Evolutionary conservation across 2,329 filamentous ascomycete species (phyloP).

Genomic region (Colletotrichum musae): DNA sequence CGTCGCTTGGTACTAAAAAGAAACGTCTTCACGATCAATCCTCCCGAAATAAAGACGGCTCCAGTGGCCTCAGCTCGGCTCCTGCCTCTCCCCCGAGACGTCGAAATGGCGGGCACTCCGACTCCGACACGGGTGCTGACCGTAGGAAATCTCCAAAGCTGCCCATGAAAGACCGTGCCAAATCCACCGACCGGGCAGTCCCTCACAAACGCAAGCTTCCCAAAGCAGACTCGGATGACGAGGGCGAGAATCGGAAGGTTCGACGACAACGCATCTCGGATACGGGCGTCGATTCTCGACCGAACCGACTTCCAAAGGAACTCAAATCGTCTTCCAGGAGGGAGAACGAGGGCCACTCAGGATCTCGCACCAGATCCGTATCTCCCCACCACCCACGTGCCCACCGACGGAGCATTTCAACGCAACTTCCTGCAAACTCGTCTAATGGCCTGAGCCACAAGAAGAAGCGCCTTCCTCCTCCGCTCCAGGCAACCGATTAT

Average conservation of each 20-base stretch:
- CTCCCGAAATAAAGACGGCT: slow-evolving; percentile 63
- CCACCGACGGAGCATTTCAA: slow-evolving; percentile 76
- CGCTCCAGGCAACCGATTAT: slow-evolving; percentile 74
- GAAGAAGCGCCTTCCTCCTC: slow-evolving; percentile 73
- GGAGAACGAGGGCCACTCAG: slow-evolving; percentile 50
- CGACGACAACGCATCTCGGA: slow-evolving; percentile 68
- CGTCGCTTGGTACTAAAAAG: slow-evolving; percentile 57
- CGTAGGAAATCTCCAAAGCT: slow-evolving; percentile 60
- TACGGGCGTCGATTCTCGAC: slow-evolving; percentile 39
- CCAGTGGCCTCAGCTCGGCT: slow-evolving; percentile 71
- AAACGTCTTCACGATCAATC: slow-evolving; percentile 62
- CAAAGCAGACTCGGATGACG: slow-evolving; percentile 71
- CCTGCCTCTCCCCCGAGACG: slow-evolving; percentile 67
- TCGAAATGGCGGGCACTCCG: slow-evolving; percentile 57
- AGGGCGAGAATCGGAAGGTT: slow-evolving; percentile 67
- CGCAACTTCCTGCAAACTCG: slow-evolving; percentile 70
- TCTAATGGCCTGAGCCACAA: slow-evolving; percentile 71
- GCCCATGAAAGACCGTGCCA: slow-evolving; percentile 63
- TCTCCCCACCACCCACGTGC: slow-evolving; percentile 71
- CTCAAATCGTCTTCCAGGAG: slow-evolving; percentile 50
- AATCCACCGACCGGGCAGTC: slow-evolving; percentile 61
- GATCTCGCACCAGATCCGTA: slow-evolving; percentile 60
- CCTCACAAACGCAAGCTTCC: slow-evolving; percentile 68
- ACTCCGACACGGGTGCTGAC: slow-evolving; percentile 70
- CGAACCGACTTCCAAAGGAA: slow-evolving; percentile 44